Conservation (phyloP, 2,329 filamentous ascomycete genomes). For the Ceratocystis huliohia region DNA sequence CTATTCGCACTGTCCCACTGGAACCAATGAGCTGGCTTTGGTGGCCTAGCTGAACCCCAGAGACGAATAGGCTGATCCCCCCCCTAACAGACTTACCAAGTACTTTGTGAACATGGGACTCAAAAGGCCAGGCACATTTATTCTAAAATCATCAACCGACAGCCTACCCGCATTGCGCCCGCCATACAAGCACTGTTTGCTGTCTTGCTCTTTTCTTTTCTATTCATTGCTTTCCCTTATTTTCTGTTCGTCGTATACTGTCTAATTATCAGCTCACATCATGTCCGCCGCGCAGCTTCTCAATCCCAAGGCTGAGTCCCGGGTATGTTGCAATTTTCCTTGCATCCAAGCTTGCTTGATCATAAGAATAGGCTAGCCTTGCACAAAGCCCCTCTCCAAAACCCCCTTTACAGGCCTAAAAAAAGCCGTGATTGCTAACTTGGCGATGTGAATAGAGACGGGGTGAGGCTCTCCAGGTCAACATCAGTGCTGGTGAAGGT, state of each 20-base stretch:
- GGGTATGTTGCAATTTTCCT: slow-evolving; percentile 47
- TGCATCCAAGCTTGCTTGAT: slow-evolving; percentile 7
- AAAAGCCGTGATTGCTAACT: slow-evolving; percentile 17
- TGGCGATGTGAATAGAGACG: slow-evolving; percentile 51
- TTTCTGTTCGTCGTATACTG: slow-evolving; percentile 29
- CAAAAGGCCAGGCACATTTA: slow-evolving; percentile 9
- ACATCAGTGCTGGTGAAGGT: slow-evolving; percentile 93
- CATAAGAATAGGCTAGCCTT: slow-evolving; percentile 8
- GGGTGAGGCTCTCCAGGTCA: slow-evolving; percentile 91
- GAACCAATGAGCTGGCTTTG: slow-evolving; percentile 9
- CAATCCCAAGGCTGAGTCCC: slow-evolving; percentile 96
- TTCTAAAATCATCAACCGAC: slow-evolving; percentile 15
- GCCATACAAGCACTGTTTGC: slow-evolving; percentile 2
- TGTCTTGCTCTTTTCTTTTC: slow-evolving; percentile 10
- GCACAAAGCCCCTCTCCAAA: not conserved
- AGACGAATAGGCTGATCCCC: not conserved
- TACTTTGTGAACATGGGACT: slow-evolving; percentile 1
- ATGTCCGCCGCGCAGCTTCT: slow-evolving; percentile 98
- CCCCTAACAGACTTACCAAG: slow-evolving; percentile 3
- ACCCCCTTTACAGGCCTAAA: not conserved
- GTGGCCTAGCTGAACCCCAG: not conserved
- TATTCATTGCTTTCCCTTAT: slow-evolving; percentile 24
- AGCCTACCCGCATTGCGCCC: slow-evolving; percentile 14
- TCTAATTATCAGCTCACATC: slow-evolving; percentile 23
- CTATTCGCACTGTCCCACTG: slow-evolving; percentile 12